Percentiles rank a stretch among this genome's conserved stretches.
These are phyloP conservation scores for Avena insularis DNA, from an alignment of 176 grass and related monocot species.

Conservation along the genomic window DNA sequence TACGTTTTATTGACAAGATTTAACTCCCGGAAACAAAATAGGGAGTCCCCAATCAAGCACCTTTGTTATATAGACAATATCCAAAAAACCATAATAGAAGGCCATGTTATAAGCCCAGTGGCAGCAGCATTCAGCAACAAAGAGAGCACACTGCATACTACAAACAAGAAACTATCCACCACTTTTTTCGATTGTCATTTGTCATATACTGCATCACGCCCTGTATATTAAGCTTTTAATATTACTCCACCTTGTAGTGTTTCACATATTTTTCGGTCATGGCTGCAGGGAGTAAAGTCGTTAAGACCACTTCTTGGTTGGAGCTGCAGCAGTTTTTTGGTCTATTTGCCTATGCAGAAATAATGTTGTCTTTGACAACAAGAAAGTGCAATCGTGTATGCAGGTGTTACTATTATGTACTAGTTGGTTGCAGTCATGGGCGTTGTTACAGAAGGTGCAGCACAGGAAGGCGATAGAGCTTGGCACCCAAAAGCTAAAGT, in stretches of 20 bases:
- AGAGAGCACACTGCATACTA: background rate
- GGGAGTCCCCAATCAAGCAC: constrained; percentile 16
- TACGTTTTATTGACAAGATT: constrained; percentile 2
- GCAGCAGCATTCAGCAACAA: background rate
- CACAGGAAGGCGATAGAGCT: background rate
- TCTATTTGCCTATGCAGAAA: background rate
- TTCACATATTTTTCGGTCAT: background rate
- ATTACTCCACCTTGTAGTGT: background rate
- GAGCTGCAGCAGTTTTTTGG: background rate
- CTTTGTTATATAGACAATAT: constrained; percentile 13
- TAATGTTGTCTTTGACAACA: background rate
- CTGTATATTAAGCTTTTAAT: background rate
- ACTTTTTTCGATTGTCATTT: background rate
- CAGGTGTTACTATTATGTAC: background rate
- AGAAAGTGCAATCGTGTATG: background rate
- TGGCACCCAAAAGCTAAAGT: background rate
- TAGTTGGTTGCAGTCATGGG: background rate
- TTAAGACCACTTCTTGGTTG: background rate
- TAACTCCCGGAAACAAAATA: background rate
- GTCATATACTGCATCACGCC: background rate
- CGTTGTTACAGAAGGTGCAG: background rate
- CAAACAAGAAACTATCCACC: background rate
- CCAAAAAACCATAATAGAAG: constrained; percentile 22
- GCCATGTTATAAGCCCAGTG: background rate
- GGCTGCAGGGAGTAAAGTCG: background rate